Evolutionary conservation across 225 moss, liverwort and hornwort genomes (phyloP).

Genomic region (Ulota crispa): DNA sequence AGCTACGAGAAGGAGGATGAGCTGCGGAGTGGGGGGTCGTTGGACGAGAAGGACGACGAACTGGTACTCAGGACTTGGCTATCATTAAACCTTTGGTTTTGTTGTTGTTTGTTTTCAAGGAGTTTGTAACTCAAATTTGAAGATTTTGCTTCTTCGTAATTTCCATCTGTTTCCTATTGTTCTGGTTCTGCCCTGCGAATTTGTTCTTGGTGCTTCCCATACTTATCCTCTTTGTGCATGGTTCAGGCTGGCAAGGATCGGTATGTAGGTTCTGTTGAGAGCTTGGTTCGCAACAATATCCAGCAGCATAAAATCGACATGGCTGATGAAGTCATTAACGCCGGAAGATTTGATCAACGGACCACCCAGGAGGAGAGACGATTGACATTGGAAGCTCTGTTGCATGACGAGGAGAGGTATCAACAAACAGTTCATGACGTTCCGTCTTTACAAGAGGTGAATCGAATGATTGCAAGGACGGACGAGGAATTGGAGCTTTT

Average conservation of each 20-base stretch:
- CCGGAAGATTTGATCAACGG: slow-evolving; percentile 96
- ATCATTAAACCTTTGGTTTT: slow-evolving; percentile 2
- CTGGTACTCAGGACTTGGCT: slow-evolving; percentile 47
- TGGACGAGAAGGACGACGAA: slow-evolving; percentile 90
- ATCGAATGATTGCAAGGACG: slow-evolving; percentile 95
- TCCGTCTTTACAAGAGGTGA: slow-evolving; percentile 95
- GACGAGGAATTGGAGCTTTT: slow-evolving; percentile 94
- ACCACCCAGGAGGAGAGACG: slow-evolving; percentile 98
- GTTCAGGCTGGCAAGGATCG: slow-evolving; percentile 92
- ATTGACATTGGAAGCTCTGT: slow-evolving; percentile 90
- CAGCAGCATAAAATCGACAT: slow-evolving; percentile 99
- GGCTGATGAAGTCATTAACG: slow-evolving; percentile 99
- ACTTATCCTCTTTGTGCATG: slow-evolving; percentile 20
- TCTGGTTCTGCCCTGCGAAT: not conserved
- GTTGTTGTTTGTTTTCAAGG: not conserved
- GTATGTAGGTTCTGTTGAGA: slow-evolving; percentile 96
- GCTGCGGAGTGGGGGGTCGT: slow-evolving; percentile 81
- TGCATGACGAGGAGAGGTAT: slow-evolving; percentile 98
- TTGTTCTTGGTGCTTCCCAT: slow-evolving; percentile 5
- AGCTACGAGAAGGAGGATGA: slow-evolving; percentile 97
- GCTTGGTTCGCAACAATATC: slow-evolving; percentile 97
- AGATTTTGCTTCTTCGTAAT: not conserved
- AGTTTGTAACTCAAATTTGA: not conserved
- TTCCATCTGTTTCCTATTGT: slow-evolving; percentile 8
- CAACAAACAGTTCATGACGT: slow-evolving; percentile 99